A percentile compares a stretch with the other conserved stretches of the same genome.
Conservation (phyloP, 495 filamentous ascomycete genomes). For the Tuber aestivum region DNA sequence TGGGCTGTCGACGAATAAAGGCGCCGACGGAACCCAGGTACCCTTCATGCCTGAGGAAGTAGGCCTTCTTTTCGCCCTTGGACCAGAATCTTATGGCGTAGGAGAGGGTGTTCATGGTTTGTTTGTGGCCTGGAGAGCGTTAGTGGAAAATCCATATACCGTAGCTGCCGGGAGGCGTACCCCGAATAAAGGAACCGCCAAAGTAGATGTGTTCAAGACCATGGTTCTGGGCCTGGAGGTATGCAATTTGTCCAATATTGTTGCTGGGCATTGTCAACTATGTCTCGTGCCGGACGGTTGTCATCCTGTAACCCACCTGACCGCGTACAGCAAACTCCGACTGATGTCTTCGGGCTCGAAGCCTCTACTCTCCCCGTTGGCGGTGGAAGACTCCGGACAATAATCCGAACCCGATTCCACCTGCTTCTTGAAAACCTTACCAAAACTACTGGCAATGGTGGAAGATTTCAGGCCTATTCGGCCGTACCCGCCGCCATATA, state of each 20-base stretch:
- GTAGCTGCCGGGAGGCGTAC: neutral
- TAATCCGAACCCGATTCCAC: neutral
- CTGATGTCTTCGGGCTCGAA: slow-evolving; percentile 64
- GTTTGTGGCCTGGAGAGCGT: slow-evolving; percentile 61
- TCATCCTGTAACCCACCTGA: slow-evolving; percentile 51
- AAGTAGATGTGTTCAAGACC: slow-evolving; percentile 90
- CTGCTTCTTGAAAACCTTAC: slow-evolving; percentile 73
- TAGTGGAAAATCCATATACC: neutral
- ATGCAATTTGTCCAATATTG: slow-evolving; percentile 97
- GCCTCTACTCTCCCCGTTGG: slow-evolving; percentile 37
- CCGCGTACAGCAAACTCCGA: slow-evolving; percentile 71
- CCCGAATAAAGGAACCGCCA: slow-evolving; percentile 88
- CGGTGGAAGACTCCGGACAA: slow-evolving; percentile 6
- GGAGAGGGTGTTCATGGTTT: slow-evolving; percentile 93
- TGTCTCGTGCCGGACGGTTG: neutral
- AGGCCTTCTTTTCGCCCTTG: slow-evolving; percentile 86
- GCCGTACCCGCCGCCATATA: slow-evolving; percentile 90
- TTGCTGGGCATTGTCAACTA: slow-evolving; percentile 55
- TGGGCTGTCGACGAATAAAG: slow-evolving; percentile 83
- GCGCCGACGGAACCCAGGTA: slow-evolving; percentile 96
- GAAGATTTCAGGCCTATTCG: slow-evolving; percentile 92
- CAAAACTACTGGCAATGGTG: slow-evolving; percentile 91
- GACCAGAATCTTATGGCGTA: slow-evolving; percentile 98
- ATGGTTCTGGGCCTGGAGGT: slow-evolving; percentile 89
- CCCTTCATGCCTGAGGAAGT: slow-evolving; percentile 91